These are phyloP conservation scores for Sanguinoderma infundibulare DNA, from an alignment of 1,284 basidiomycete species.

Conservation along the genomic window DNA sequence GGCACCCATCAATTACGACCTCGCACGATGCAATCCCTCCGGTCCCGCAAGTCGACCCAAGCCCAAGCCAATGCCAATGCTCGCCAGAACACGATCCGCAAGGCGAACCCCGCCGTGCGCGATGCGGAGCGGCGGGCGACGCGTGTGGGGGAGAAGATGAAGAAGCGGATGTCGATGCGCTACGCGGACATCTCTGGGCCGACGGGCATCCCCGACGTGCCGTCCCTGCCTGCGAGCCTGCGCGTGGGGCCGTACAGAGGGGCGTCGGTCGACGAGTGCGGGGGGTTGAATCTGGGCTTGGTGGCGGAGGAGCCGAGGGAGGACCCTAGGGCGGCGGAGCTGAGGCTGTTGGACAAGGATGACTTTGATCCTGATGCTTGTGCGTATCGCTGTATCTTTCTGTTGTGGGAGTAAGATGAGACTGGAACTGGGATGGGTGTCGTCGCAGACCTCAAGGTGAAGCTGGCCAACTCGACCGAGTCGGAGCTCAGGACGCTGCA, in stretches of 20 bases:
- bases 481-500: conserved; percentile 76
- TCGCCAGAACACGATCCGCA: conserved; percentile 25
- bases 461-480: conserved; percentile 82
- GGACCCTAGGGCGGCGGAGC: conserved; percentile 54
- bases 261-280: conserved; percentile 29
- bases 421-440: background rate
- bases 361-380: conserved; percentile 84
- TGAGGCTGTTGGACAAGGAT: conserved; percentile 72
- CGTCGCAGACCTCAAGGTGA: conserved; percentile 74
- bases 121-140: conserved; percentile 56
- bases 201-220: conserved; percentile 62
- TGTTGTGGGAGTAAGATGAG: background rate
- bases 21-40: conserved; percentile 64
- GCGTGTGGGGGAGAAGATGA: conserved; percentile 90
- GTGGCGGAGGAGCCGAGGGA: conserved; percentile 49
- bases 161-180: conserved; percentile 90
- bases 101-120: conserved; percentile 20
- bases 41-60: conserved; percentile 59
- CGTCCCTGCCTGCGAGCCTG: conserved; percentile 41
- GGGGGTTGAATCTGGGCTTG: too few species aligned
- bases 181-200: conserved; percentile 83
- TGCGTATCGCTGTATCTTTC: conserved; percentile 44
- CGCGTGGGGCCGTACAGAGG: conserved; percentile 26
- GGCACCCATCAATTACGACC: too few species aligned
- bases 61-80: conserved; percentile 33